Evolutionary conservation across 441 rosid species (phyloP).

Genomic region (Croton laevigatus): DNA sequence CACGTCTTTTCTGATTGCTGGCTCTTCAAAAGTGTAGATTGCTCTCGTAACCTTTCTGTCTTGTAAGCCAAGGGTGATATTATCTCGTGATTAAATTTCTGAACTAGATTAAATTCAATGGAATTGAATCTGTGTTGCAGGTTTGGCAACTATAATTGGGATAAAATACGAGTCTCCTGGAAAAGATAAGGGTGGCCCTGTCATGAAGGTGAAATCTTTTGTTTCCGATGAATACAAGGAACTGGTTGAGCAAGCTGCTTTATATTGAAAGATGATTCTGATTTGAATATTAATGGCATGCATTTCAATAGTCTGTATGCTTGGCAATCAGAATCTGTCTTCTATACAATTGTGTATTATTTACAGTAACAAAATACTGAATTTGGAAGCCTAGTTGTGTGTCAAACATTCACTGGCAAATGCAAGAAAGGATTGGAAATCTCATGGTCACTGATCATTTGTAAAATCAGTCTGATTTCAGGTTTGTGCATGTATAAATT

Average conservation of each 20-base stretch:
- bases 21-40: not conserved
- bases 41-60: not conserved
- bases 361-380: too few species aligned
- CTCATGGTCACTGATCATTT: not conserved
- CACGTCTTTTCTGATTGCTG: not conserved
- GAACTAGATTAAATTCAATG: not conserved
- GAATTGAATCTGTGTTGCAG: constrained; percentile 29
- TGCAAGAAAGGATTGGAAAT: not conserved
- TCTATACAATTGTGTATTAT: too few species aligned
- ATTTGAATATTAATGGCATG: too few species aligned
- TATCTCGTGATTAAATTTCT: not conserved
- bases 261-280: constrained; percentile 31
- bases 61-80: not conserved
- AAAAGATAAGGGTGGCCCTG: constrained; percentile 27
- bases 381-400: too few species aligned
- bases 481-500: not conserved
- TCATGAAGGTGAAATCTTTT: constrained; percentile 72
- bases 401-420: not conserved
- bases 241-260: constrained; percentile 59
- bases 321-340: too few species aligned
- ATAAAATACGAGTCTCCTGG: constrained; percentile 70
- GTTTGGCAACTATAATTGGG: constrained; percentile 70
- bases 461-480: not conserved
- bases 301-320: too few species aligned
- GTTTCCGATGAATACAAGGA: constrained; percentile 61